Evolutionary conservation across 129 eudicot species (phyloP), one percentile per base, ranked within the genome.

Genomic region (Deinandra increscens): DNA sequence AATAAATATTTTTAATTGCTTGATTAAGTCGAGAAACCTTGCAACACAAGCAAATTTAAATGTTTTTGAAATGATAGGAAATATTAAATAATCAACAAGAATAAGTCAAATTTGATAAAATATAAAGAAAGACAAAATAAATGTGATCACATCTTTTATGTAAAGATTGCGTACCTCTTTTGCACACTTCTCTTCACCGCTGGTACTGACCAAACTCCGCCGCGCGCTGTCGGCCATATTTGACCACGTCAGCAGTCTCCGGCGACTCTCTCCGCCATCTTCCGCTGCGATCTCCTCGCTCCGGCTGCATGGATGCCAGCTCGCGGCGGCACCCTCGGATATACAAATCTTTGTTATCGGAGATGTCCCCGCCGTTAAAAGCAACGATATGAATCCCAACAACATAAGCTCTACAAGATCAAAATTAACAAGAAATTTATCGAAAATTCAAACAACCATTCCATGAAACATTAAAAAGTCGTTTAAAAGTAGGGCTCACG

Each of bases 381-480:
- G 78, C 72, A 88, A 68, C 9, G 91, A 88, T 80, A 85, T 83
- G 26, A 88, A 88, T 41, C 96, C 96, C 79, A 88, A 62, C 76
- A 85, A 77, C 96, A 88, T 88, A 51, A 88, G 85, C 88, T 88
- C 96, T 88, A 54, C 59, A 59, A 22, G 43, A 38, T 34, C 7
- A 59, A 39, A n/a, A n/a, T n/a, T n/a, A n/a, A n/a, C n/a, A n/a
- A n/a, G n/a, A n/a, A n/a, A n/a, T n/a, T n/a, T n/a, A n/a, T n/a
- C n/a, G n/a, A n/a, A n/a, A n/a, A n/a, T n/a, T n/a, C n/a, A n/a
- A n/a, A n/a, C n/a, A n/a, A n/a, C n/a, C n/a, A n/a, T n/a, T n/a
- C n/a, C n/a, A n/a, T n/a, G n/a, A n/a, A n/a, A 26, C 31, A 1
- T 26, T 3, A 1, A 26, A 26, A 1, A 1, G 31, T 3, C 31